Base-by-base conservation (phyloP, 371 early-diverging fungal genomes). In the Capillidium rhysosporum region DNA sequence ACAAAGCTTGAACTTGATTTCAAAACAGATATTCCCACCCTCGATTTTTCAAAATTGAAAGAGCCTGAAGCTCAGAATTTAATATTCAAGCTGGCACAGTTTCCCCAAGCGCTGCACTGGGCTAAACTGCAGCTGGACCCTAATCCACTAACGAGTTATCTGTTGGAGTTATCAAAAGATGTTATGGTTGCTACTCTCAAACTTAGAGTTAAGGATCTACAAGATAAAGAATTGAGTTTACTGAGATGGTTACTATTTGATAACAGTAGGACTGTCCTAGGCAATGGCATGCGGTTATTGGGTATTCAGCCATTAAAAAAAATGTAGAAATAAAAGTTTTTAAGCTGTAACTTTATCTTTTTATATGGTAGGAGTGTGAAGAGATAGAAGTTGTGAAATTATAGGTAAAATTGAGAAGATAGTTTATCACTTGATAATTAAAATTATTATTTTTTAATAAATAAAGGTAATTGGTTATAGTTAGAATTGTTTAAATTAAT, bases 91-190 rank as follows among this genome's bases (percentile, higher is more conserved):
- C 72, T 98, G 45, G 75, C 92, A 0, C 77, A 75, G 57, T 98
- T 82, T 60, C 97, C 97, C 7, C 84, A 87, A 40, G 61, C 85
- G 26, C 76, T 94, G 1, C 65, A 63, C 34, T 43, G 57, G 7
- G 57, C 81, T 0, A 62, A 70, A 40, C 54, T 64, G 20, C 68
- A 70, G n/a, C 66, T 85, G 23, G 98, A 98, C 65, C 97, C 97
- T 0, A 83, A 75, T 58, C 76, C 69, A n/a, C 64, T 97, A 49
- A 89, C 94, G 2, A 75, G 77, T 40, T 97, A 93, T 68, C 65
- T 89, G n/a, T 77, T 93, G 60, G 73, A 75, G 47, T 72, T 98
- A 1, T 68, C 82, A n/a, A 86, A 84, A 53, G 68, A 71, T 3
- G 79, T 89, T 34, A 84, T 86, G 45, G 65, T 76, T 0, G 79